A percentile compares a stretch with the other conserved stretches of the same genome.
Conservation (phyloP, 306 rosid genomes). For the Castanopsis chinensis region DNA sequence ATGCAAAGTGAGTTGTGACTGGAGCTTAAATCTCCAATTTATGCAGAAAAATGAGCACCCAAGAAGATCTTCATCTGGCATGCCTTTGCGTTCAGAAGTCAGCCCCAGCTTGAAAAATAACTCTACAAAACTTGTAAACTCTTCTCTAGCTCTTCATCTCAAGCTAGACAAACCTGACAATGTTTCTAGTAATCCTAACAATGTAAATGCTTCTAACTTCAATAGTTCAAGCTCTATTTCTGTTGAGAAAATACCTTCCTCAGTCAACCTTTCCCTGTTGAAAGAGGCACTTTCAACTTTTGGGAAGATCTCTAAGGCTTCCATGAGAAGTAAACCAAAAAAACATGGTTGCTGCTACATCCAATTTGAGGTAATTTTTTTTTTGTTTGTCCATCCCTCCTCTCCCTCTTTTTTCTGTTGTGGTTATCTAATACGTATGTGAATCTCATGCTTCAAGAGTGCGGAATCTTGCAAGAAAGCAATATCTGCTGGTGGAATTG, state of each 20-base stretch:
- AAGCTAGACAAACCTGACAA: not conserved
- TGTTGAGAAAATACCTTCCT: slow-evolving; percentile 1
- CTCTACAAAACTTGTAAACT: not conserved
- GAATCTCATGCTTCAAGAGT: slow-evolving; percentile 4
- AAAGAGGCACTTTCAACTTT: slow-evolving; percentile 3
- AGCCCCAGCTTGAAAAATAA: not conserved
- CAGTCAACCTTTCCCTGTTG: not conserved
- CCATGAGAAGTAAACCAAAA: not conserved
- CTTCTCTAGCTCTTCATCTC: not conserved
- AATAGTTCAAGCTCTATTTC: not conserved
- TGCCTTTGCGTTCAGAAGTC: slow-evolving; percentile 5
- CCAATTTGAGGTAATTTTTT: not conserved
- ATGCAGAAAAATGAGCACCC: slow-evolving; percentile 1
- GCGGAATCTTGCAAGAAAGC: slow-evolving; percentile 4
- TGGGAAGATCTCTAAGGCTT: slow-evolving; percentile 3
- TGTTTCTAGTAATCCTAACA: not conserved
- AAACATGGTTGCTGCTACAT: not conserved
- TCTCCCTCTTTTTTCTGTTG: not conserved
- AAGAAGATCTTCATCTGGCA: not conserved
- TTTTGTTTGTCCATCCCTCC: too few species aligned
- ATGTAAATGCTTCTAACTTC: not conserved
- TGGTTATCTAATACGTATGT: not conserved
- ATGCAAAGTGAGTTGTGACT: not conserved
- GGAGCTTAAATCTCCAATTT: not conserved
- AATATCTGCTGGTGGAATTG: slow-evolving; percentile 1